Percentiles rank a stretch among this genome's conserved stretches.
Evolutionary conservation across 345 rosid genomes (phyloP).

Genomic region (Syzygium aromaticum): DNA sequence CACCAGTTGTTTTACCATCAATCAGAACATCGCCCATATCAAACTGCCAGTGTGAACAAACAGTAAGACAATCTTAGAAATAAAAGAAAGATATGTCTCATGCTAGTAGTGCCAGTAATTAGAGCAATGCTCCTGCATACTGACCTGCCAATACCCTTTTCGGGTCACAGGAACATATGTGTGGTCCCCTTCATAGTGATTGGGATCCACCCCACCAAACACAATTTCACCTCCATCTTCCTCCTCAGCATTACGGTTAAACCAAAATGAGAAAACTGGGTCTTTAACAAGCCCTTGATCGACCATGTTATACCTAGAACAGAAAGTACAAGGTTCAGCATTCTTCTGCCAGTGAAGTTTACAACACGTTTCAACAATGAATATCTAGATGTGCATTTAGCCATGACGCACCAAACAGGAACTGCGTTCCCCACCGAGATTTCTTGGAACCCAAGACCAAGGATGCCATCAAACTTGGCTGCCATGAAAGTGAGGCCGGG

Average conservation of each 20-base stretch:
- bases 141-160: slow-evolving; percentile 76
- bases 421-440: slow-evolving; percentile 54
- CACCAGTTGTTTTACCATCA: slow-evolving; percentile 51
- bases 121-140: not conserved
- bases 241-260: slow-evolving; percentile 56
- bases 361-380: not conserved
- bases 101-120: not conserved
- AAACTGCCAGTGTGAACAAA: slow-evolving; percentile 24
- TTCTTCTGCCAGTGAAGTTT: not conserved
- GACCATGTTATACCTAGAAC: slow-evolving; percentile 64
- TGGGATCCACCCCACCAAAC: slow-evolving; percentile 64
- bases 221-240: slow-evolving; percentile 66
- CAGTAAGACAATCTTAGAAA: not conserved
- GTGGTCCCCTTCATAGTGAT: slow-evolving; percentile 57
- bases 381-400: not conserved
- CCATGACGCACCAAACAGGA: slow-evolving; percentile 44
- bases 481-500: slow-evolving; percentile 71
- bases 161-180: slow-evolving; percentile 55
- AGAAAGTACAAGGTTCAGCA: not conserved
- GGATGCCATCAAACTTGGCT: slow-evolving; percentile 83
- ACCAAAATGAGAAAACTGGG: slow-evolving; percentile 72
- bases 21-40: slow-evolving; percentile 62
- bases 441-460: slow-evolving; percentile 76
- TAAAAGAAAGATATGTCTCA: not conserved
- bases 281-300: slow-evolving; percentile 51